Evolutionary conservation across 1,139 yeast genomes (phyloP).

Genomic region (Scheffersomyces titani): DNA sequence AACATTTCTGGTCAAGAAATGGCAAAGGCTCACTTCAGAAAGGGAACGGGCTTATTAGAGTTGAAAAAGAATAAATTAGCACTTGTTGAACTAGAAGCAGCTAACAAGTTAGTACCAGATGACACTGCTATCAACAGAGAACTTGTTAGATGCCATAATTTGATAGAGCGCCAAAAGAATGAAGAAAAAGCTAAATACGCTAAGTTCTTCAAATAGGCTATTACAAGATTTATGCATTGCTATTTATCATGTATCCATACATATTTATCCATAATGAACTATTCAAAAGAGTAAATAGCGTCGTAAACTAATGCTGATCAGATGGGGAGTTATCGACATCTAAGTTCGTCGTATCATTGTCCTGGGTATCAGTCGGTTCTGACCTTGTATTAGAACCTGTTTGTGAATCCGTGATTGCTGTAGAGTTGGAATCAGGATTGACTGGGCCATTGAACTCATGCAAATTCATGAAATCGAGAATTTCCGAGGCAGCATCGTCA

Average conservation of each 20-base stretch:
- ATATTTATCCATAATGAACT: not conserved
- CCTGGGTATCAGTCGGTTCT: not conserved
- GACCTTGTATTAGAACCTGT: no score
- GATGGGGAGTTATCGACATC: not conserved
- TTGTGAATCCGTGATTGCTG: not conserved
- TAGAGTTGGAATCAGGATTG: not conserved
- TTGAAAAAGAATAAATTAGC: conserved; percentile 54
- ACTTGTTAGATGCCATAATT: conserved; percentile 36
- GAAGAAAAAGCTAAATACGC: conserved; percentile 56
- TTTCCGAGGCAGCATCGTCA: conserved; percentile 13
- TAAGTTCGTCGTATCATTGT: not conserved
- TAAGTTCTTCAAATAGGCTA: conserved; percentile 49
- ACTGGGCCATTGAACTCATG: not conserved
- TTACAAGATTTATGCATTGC: not conserved
- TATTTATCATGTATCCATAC: not conserved
- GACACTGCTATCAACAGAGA: conserved; percentile 54
- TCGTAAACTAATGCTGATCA: not conserved
- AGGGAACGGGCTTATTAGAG: conserved; percentile 50
- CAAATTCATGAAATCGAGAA: conserved; percentile 29
- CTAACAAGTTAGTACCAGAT: conserved; percentile 44
- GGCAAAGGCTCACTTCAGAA: conserved; percentile 66
- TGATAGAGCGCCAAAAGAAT: conserved; percentile 43
- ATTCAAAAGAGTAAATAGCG: not conserved
- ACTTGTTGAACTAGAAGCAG: conserved; percentile 42
- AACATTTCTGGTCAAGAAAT: conserved; percentile 37